Evolutionary conservation across 495 filamentous ascomycete species (phyloP).

Genomic region (Acidiella bohemica): DNA sequence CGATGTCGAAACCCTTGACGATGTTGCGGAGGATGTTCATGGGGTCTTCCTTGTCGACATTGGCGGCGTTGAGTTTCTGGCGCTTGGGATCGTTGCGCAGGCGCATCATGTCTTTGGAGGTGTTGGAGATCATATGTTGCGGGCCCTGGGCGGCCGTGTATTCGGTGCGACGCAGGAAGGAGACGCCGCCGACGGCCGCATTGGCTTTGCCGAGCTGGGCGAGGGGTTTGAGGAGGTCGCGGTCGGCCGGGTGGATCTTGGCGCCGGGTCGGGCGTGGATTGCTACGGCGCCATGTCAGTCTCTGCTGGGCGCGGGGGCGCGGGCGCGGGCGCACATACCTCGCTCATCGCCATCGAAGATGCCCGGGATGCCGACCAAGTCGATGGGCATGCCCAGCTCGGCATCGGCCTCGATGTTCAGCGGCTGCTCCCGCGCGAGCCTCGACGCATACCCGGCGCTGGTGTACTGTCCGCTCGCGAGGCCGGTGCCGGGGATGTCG

Average conservation of each 20-base stretch:
- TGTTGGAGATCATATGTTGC: conserved; percentile 33
- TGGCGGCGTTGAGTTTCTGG: conserved; percentile 34
- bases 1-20: conserved; percentile 73
- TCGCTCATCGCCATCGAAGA: conserved; percentile 91
- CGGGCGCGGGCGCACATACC: conserved; percentile 42
- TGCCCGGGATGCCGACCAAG: conserved; percentile 80
- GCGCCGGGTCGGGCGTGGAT: conserved; percentile 43
- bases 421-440: conserved; percentile 75
- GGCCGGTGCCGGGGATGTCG: conserved; percentile 84
- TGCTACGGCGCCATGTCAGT: conserved; percentile 41
- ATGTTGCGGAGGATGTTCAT: conserved; percentile 68
- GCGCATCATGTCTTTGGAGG: conserved; percentile 28
- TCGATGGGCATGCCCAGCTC: conserved; percentile 97
- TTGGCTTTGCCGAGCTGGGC: conserved; percentile 61
- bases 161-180: conserved; percentile 90
- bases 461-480: conserved; percentile 69
- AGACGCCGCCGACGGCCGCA: conserved; percentile 35
- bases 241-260: conserved; percentile 61
- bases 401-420: conserved; percentile 93
- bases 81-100: conserved; percentile 24
- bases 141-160: conserved; percentile 66
- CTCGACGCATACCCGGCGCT: conserved; percentile 75
- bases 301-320: neutral
- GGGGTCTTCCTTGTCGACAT: conserved; percentile 68
- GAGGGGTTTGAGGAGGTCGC: conserved; percentile 63